Evolutionary conservation across 768 basidiomycete species (phyloP), one percentile per base, ranked within the genome.

Genomic region (Cystofilobasidium macerans): DNA sequence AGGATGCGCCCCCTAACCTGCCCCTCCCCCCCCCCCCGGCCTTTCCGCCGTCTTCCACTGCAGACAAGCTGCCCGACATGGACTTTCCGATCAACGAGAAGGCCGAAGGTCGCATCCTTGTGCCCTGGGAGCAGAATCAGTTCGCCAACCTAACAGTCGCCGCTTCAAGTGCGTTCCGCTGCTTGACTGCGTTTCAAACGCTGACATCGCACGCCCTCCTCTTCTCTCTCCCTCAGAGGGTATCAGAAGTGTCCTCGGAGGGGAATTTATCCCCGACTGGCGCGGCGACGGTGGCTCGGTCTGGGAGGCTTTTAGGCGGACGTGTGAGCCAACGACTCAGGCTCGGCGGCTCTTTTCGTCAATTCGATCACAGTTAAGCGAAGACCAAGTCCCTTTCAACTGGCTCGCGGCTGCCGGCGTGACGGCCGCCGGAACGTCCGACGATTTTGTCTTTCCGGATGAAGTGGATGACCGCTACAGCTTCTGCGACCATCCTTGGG

Each of bases 241-340:
- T 30, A 77, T 85, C 58, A 77, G 81, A 65, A 71, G 79, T 16
- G 80, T 86, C 74, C 78, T 88, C n/a, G 82, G 81, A 14, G 81
- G 82, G 5, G 72, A 76, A 22, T 91, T 92, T 73, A 78, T 81
- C 43, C 82, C 89, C 12, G 91, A 93, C 75, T 99, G 95, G 95
- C 78, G 78, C 35, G 84, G 85, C 14, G 79, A 84, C 53, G 90
- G 93, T 3, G 86, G 78, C 57, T 76, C 76, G 48, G 87, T 95
- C 56, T 98, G 95, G 95, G 91, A 97, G 66, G 85, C 89, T 0
- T 95, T 85, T 80, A 84, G 94, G 18, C 83, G 90, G n/a, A 90
- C 92, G 0, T 99, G 95, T 74, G 78, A 83, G 24, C 89, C 91
- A 0, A 74, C 81, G 11, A 83, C 86, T 9, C 80, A 85, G 36